Conservation (phyloP, 495 filamentous ascomycete genomes). For the Tuber melanosporum region DNA sequence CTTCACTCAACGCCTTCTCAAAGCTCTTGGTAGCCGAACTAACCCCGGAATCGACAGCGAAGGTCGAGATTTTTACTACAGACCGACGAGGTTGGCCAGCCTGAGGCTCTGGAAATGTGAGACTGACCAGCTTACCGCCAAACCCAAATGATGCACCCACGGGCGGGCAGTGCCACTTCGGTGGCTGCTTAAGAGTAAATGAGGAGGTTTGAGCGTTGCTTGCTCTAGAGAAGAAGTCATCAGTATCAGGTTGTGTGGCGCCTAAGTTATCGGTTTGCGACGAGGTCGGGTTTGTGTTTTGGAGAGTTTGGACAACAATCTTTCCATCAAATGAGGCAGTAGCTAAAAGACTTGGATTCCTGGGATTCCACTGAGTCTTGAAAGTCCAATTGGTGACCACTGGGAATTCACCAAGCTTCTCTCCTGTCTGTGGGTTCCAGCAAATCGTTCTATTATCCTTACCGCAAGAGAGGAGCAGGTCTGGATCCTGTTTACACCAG, state of each 20-base stretch:
- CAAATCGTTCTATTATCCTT: conserved; percentile 94
- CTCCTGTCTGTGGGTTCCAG: conserved; percentile 91
- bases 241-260: conserved; percentile 58
- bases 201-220: conserved; percentile 83
- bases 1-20: conserved; percentile 70
- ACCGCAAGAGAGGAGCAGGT: conserved; percentile 85
- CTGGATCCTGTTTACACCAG: conserved; percentile 89
- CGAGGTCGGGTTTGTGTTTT: conserved; percentile 71
- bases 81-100: conserved; percentile 60
- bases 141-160: conserved; percentile 90
- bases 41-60: conserved; percentile 80
- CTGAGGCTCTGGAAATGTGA: conserved; percentile 54
- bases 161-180: conserved; percentile 83
- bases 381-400: conserved; percentile 99
- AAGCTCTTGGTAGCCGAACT: conserved; percentile 79
- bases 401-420: conserved; percentile 83
- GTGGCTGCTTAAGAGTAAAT: conserved; percentile 78
- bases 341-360: conserved; percentile 82
- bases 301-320: conserved; percentile 83
- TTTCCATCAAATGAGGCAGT: conserved; percentile 96
- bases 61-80: conserved; percentile 72
- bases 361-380: conserved; percentile 87
- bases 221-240: conserved; percentile 93
- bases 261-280: conserved; percentile 47
- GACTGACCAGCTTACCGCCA: conserved; percentile 82